Percentiles rank a stretch among this genome's conserved stretches.
phyloP scores from a whole-genome alignment of 2,329 filamentous ascomycete genomes.

The Lojkania enalia region DNA sequence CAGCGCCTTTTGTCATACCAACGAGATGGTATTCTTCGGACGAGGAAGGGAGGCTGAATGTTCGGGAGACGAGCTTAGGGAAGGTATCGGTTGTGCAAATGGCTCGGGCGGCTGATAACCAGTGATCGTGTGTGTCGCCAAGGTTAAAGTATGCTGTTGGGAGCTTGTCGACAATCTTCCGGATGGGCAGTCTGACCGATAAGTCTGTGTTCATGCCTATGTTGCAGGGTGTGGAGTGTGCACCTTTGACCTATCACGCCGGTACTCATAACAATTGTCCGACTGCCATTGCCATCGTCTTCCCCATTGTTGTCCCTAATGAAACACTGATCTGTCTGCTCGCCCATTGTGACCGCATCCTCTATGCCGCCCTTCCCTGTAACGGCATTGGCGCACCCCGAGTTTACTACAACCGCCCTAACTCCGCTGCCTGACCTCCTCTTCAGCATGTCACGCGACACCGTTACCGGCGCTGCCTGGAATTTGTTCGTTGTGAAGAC shows the following conservation, averaged over 20 bases:
- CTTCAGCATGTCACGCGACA: constrained; percentile 73
- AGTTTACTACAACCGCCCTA: constrained; percentile 86
- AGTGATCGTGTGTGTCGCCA: constrained; percentile 77
- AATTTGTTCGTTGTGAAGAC: constrained; percentile 99
- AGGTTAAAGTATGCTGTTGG: constrained; percentile 73
- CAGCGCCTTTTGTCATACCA: constrained; percentile 96
- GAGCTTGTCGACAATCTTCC: constrained; percentile 84
- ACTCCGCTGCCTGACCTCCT: constrained; percentile 69
- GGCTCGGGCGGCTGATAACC: constrained; percentile 82
- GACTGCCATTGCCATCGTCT: constrained; percentile 53
- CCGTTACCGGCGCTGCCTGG: constrained; percentile 91
- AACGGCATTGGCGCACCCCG: constrained; percentile 95
- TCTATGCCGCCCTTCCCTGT: constrained; percentile 88
- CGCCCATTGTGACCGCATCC: constrained; percentile 84
- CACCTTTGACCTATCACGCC: constrained; percentile 94
- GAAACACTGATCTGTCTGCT: constrained; percentile 71
- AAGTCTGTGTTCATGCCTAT: background rate
- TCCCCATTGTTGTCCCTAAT: constrained; percentile 36
- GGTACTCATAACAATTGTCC: constrained; percentile 96
- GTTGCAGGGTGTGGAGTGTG: constrained; percentile 13
- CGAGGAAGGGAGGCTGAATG: constrained; percentile 82
- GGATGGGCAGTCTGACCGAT: constrained; percentile 74
- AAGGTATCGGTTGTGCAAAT: constrained; percentile 99
- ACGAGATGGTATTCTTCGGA: constrained; percentile 80
- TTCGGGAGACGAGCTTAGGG: constrained; percentile 86